These are phyloP conservation scores for Fagopyrum esculentum DNA, from an alignment of 148 eudicot genomes.

Conservation along the genomic window DNA sequence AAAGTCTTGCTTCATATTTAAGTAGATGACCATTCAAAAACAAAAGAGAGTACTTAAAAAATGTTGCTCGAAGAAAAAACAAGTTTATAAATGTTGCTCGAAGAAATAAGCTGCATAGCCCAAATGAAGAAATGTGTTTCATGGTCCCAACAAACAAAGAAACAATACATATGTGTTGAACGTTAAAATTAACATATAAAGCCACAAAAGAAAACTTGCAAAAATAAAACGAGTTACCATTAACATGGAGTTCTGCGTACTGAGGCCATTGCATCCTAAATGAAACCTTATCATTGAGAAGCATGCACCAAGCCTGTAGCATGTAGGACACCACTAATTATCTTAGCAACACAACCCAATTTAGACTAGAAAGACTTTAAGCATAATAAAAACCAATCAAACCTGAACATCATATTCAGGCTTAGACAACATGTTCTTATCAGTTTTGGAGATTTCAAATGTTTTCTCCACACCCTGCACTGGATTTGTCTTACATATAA, in stretches of 20 bases:
- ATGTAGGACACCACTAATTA: background rate
- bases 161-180: background rate
- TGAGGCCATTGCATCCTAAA: conserved; percentile 86
- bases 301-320: conserved; percentile 79
- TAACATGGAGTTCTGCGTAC: conserved; percentile 52
- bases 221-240: conserved; percentile 31
- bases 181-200: background rate
- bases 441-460: conserved; percentile 52
- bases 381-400: background rate
- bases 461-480: conserved; percentile 50
- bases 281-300: conserved; percentile 64
- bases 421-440: conserved; percentile 40
- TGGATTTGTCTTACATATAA: conserved; percentile 34
- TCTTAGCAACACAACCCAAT: background rate
- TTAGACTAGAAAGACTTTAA: background rate
- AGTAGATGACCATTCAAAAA: too few species aligned
- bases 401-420: conserved; percentile 62
- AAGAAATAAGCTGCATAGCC: background rate
- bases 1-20: background rate
- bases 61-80: too few species aligned
- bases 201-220: background rate
- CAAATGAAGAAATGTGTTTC: background rate
- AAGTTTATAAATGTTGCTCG: background rate
- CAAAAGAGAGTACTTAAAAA: background rate
- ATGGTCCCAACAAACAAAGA: background rate